Percentiles rank a stretch among this genome's conserved stretches.
Evolutionary conservation across 257 asterid genomes (phyloP).

Genomic region (Solanum verrucosum): DNA sequence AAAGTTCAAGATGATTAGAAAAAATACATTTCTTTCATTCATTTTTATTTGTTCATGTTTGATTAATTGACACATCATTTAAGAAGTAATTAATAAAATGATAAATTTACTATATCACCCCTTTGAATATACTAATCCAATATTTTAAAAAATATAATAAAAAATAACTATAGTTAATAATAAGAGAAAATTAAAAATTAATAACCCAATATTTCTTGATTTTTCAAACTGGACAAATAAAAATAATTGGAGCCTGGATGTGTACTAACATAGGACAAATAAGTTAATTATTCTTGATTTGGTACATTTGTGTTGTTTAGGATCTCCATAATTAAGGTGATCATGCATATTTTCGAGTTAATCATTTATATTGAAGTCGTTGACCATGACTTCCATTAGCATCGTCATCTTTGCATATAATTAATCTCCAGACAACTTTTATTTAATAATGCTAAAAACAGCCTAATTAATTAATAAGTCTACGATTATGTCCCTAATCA

Average conservation of each 20-base stretch:
- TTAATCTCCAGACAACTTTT: neutral
- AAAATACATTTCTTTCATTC: rapidly evolving
- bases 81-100: neutral
- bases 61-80: neutral
- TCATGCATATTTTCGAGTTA: neutral
- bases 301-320: neutral
- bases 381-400: neutral
- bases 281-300: neutral
- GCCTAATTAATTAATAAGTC: neutral
- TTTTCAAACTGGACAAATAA: neutral
- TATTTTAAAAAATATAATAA: neutral
- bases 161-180: neutral
- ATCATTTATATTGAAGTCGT: neutral
- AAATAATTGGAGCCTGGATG: neutral
- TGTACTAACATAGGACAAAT: neutral
- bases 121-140: neutral
- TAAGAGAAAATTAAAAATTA: neutral
- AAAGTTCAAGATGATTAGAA: neutral
- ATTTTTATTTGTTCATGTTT: neutral
- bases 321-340: neutral
- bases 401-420: neutral
- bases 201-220: neutral
- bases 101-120: neutral
- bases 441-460: neutral
- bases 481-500: neutral